Evolutionary conservation across 257 asterid species (phyloP).

Genomic region (Henckelia pumila): DNA sequence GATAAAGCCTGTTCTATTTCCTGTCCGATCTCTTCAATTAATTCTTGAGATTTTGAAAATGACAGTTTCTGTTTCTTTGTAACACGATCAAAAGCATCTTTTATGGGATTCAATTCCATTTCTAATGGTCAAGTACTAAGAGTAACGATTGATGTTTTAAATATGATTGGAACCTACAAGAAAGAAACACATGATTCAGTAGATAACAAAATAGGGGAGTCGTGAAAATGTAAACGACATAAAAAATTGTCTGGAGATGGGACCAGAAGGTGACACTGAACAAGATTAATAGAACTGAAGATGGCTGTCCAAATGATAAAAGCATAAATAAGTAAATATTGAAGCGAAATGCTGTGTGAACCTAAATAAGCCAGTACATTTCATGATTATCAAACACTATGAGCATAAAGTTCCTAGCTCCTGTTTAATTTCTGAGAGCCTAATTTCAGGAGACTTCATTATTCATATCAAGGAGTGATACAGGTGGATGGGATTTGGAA

Average conservation of each 20-base stretch:
- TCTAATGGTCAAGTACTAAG: constrained; percentile 26
- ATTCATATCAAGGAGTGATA: neutral
- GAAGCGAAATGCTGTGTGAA: neutral
- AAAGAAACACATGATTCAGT: constrained; percentile 10
- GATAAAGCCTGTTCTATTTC: constrained; percentile 74
- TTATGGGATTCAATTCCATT: constrained; percentile 82
- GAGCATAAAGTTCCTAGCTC: neutral
- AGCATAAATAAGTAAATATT: neutral
- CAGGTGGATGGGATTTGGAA: neutral
- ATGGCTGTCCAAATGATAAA: neutral
- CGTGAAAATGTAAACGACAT: constrained; percentile 1
- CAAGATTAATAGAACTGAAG: neutral
- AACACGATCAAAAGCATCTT: constrained; percentile 85
- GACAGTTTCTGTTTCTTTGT: constrained; percentile 81
- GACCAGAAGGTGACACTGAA: neutral
- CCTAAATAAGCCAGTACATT: neutral
- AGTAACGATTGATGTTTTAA: constrained; percentile 11
- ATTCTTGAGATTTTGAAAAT: constrained; percentile 75
- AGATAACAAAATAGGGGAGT: constrained; percentile 1
- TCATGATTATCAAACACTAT: constrained; percentile 16
- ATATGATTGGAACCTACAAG: constrained; percentile 32
- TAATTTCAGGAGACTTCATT: neutral
- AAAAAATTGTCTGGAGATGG: neutral
- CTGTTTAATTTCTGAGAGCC: neutral
- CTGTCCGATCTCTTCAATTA: constrained; percentile 56